Base-by-base conservation (phyloP, 31 red algal species). In the Asparagopsis taxiformis region DNA sequence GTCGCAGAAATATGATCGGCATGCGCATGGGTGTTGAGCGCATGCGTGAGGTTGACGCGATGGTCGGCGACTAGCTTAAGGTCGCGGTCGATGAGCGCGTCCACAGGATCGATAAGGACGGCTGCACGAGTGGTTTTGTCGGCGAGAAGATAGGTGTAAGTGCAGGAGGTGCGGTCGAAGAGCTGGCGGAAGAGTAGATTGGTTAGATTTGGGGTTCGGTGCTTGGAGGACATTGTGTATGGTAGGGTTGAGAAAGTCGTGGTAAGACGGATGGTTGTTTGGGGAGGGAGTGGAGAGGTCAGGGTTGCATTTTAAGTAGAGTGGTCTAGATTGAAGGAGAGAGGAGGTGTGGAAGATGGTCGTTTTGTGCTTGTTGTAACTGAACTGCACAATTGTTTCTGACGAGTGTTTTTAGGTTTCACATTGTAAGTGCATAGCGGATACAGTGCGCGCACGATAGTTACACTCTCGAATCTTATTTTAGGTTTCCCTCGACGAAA, bases 1-100 rank as follows among this genome's bases (percentile, higher is more conserved):
- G 91, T 89, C 8, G 75, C 91, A 7, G 91, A 77, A 22, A 94
- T 82, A 37, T 94, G 91, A 66, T 94, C 91, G 3, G 91, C 91
- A 31, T 94, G 91, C 2, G 87, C 91, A 37, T 94, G 91, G 2
- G 91, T 94, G 66, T 94, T 94, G 43, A 94, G 53, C 9, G 71
- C 83, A 61, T 88, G 78, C 11, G 36, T 52, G 41, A 88, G 55
- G 4, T 2, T 34, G 28, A 93, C 65, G 20, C 48, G 60, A 51
- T 70, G 64, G 65, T 87, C 77, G 23, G 6, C 56, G 13, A 87
- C 17, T 9, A 87, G 52, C 9, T 58, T 44, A 6, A 73, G 57
- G 48, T 82, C 91, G 31, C 91, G 64, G 20, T 74, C 72, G 39
- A 83, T 34, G 9, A 51, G 32, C 16, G 72, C 61, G 85, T 94